phyloP scores from a whole-genome alignment of 345 rosid species.

The Luvunga scandens region DNA sequence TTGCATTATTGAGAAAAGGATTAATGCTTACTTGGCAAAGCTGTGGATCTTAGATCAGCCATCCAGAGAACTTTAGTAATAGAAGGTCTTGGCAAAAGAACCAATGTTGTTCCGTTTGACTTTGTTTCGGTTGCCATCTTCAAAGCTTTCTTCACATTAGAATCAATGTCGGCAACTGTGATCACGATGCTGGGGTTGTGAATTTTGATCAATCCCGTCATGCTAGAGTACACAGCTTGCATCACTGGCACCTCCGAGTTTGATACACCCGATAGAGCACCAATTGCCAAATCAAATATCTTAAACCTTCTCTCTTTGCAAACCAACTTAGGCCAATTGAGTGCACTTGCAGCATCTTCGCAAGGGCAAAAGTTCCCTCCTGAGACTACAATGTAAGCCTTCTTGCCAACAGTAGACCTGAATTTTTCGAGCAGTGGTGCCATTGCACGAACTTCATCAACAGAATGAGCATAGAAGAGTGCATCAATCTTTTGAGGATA shows the following conservation, averaged over 20 bases:
- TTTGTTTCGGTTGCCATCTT: constrained; percentile 74
- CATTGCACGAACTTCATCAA: constrained; percentile 68
- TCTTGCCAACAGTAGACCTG: constrained; percentile 77
- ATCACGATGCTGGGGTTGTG: constrained; percentile 94
- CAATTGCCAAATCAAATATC: constrained; percentile 79
- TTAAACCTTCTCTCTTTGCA: constrained; percentile 85
- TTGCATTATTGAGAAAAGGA: neutral
- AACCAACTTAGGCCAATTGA: constrained; percentile 73
- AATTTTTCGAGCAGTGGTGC: constrained; percentile 84
- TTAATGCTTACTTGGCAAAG: constrained; percentile 79
- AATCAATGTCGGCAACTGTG: constrained; percentile 67
- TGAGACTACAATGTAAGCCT: constrained; percentile 80
- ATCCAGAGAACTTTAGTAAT: constrained; percentile 90
- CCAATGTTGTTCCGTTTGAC: constrained; percentile 47
- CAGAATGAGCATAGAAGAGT: constrained; percentile 81
- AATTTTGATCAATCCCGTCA: constrained; percentile 86
- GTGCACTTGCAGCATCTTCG: constrained; percentile 68
- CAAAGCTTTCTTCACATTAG: constrained; percentile 82
- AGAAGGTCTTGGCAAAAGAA: constrained; percentile 71
- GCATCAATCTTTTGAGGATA: constrained; percentile 92
- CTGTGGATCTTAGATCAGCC: constrained; percentile 93
- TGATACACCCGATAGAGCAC: constrained; percentile 57
- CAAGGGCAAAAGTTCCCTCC: constrained; percentile 87
- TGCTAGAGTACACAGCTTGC: constrained; percentile 80
- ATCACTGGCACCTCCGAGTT: constrained; percentile 90